A percentile compares a stretch with the other conserved stretches of the same genome.
Evolutionary conservation across 1,284 basidiomycete genomes (phyloP).

Genomic region (Sutorius eximius): DNA sequence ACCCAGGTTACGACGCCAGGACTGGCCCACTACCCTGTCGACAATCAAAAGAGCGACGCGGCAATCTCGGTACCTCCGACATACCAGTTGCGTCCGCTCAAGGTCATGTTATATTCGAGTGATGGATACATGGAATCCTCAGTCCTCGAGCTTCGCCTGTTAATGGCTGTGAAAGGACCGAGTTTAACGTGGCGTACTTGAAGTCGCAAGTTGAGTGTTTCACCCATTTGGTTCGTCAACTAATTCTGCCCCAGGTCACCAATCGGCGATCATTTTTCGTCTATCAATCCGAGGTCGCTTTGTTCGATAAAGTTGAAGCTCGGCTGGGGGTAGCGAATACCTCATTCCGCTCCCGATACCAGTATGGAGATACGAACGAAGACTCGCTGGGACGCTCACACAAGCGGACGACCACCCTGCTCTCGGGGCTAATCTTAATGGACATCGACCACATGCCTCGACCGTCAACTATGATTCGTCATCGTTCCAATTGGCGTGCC

Average conservation of each 20-base stretch:
- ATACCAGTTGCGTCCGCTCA: constrained; percentile 55
- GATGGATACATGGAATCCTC: constrained; percentile 93
- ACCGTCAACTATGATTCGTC: constrained; percentile 23
- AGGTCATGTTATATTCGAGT: constrained; percentile 72
- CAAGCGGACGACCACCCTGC: constrained; percentile 22
- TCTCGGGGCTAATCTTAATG: constrained; percentile 21
- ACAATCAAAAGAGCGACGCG: constrained; percentile 7
- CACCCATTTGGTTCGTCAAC: background rate
- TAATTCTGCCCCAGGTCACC: constrained; percentile 43
- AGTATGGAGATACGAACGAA: constrained; percentile 24
- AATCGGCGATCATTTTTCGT: constrained; percentile 87
- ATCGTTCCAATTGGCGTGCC: constrained; percentile 11
- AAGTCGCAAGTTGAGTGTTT: constrained; percentile 57
- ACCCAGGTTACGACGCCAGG: constrained; percentile 11
- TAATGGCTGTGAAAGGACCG: constrained; percentile 79
- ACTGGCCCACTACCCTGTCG: constrained; percentile 14
- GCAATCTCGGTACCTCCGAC: constrained; percentile 5
- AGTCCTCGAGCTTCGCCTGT: constrained; percentile 81
- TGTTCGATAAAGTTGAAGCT: constrained; percentile 77
- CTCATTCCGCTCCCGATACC: constrained; percentile 28
- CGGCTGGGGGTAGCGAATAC: constrained; percentile 39
- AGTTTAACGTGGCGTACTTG: constrained; percentile 84
- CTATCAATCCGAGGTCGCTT: constrained; percentile 76
- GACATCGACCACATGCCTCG: constrained; percentile 25
- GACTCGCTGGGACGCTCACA: constrained; percentile 9